Conservation (phyloP, 257 asterid species). For the Mentha longifolia region DNA sequence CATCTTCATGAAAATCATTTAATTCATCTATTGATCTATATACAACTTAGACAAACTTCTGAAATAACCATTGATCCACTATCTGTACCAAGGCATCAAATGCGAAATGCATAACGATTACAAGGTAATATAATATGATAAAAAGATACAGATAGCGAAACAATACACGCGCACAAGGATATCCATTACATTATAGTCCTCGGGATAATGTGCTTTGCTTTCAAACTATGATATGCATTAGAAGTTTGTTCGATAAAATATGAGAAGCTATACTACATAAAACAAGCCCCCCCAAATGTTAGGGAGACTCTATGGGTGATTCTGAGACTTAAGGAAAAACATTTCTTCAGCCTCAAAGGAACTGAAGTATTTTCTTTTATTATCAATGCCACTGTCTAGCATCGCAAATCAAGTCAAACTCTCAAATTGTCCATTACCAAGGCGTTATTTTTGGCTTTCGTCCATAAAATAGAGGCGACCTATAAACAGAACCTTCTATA, state of each 20-base stretch:
- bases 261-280: neutral
- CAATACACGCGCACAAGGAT: neutral
- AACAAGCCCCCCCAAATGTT: neutral
- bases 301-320: neutral
- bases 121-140: conserved; percentile 15
- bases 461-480: conserved; percentile 1
- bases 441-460: neutral
- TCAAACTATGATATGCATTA: neutral
- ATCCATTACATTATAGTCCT: neutral
- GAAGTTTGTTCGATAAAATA: neutral
- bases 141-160: conserved; percentile 12
- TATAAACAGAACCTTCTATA: conserved; percentile 21
- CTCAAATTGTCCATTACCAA: neutral
- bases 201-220: neutral
- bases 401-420: conserved; percentile 20
- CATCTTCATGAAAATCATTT: neutral
- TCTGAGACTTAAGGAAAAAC: neutral
- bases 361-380: conserved; percentile 7
- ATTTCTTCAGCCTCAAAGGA: conserved; percentile 15
- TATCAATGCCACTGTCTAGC: neutral
- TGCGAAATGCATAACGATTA: conserved; percentile 3
- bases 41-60: conserved; percentile 13
- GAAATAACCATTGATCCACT: conserved; percentile 17
- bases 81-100: conserved; percentile 13
- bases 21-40: conserved; percentile 15